Evolutionary conservation across 257 asterid species (phyloP).

Genomic region (Penstemon barbatus): DNA sequence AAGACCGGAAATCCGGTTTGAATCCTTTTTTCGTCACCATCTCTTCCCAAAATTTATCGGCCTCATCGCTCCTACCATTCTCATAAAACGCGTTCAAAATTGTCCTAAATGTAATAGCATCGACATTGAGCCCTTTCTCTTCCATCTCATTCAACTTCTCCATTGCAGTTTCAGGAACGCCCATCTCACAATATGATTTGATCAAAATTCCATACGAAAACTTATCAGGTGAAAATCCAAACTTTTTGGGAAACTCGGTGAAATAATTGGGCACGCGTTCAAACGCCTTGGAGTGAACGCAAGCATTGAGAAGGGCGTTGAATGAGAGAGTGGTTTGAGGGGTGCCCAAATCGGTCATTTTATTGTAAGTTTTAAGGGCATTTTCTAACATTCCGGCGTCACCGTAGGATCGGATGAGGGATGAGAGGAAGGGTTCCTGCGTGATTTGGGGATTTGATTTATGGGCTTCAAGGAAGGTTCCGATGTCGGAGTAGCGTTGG

Average conservation of each 20-base stretch:
- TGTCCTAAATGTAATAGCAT: conserved; percentile 42
- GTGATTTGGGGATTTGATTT: conserved; percentile 60
- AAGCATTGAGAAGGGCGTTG: conserved; percentile 63
- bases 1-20: conserved; percentile 58
- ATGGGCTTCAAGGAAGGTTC: conserved; percentile 68
- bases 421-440: conserved; percentile 64
- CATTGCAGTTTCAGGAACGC: conserved; percentile 49
- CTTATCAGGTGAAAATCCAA: conserved; percentile 55
- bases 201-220: conserved; percentile 68
- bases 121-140: conserved; percentile 52
- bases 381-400: conserved; percentile 74
- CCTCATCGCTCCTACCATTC: conserved; percentile 55
- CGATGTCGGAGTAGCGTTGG: conserved; percentile 66
- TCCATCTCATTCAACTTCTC: conserved; percentile 58
- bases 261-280: conserved; percentile 56
- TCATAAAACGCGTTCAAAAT: conserved; percentile 56
- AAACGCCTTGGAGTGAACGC: conserved; percentile 39
- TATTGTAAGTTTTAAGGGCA: conserved; percentile 50
- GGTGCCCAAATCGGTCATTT: conserved; percentile 72
- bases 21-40: conserved; percentile 50
- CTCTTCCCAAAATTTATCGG: conserved; percentile 65
- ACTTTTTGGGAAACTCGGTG: conserved; percentile 55
- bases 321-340: conserved; percentile 68
- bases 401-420: conserved; percentile 79
- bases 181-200: conserved; percentile 73